Conservation (phyloP, 495 filamentous ascomycete genomes). For the Penicillium egyptiacum region DNA sequence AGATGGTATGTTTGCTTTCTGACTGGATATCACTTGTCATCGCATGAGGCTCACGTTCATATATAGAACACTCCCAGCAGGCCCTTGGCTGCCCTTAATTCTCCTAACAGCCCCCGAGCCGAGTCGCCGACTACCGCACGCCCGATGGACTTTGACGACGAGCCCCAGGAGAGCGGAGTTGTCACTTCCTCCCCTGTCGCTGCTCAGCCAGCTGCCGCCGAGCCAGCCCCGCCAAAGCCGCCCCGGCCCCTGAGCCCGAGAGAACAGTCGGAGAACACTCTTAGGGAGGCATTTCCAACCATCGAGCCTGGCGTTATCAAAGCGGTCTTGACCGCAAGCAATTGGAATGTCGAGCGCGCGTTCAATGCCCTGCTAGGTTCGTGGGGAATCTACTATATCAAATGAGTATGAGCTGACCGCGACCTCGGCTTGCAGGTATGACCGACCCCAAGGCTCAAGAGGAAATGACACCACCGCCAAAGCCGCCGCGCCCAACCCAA, state of each 20-base stretch:
- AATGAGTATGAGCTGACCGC: neutral
- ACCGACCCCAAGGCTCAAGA: constrained; percentile 84
- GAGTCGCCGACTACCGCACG: constrained; percentile 86
- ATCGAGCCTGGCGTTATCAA: constrained; percentile 82
- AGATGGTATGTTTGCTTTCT: constrained; percentile 31
- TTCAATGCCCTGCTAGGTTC: constrained; percentile 91
- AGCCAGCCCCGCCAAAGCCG: constrained; percentile 71
- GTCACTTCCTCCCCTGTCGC: constrained; percentile 38
- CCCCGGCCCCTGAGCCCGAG: constrained; percentile 79
- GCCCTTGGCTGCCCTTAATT: constrained; percentile 25
- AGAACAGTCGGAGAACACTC: constrained; percentile 80
- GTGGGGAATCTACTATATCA: constrained; percentile 17
- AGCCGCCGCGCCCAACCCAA: constrained; percentile 65
- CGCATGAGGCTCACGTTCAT: constrained; percentile 27
- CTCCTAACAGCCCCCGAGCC: constrained; percentile 45
- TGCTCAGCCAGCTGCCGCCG: constrained; percentile 27
- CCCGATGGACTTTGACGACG: constrained; percentile 85
- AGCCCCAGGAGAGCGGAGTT: constrained; percentile 63
- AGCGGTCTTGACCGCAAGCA: constrained; percentile 82
- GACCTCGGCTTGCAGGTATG: constrained; percentile 61
- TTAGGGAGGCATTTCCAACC: constrained; percentile 89
- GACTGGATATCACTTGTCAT: neutral
- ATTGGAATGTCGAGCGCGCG: constrained; percentile 85
- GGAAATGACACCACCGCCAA: constrained; percentile 62
- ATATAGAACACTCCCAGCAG: constrained; percentile 38